phyloP scores from a whole-genome alignment of 2,329 filamentous ascomycete genomes.

The Aureobasidium uvarum region DNA sequence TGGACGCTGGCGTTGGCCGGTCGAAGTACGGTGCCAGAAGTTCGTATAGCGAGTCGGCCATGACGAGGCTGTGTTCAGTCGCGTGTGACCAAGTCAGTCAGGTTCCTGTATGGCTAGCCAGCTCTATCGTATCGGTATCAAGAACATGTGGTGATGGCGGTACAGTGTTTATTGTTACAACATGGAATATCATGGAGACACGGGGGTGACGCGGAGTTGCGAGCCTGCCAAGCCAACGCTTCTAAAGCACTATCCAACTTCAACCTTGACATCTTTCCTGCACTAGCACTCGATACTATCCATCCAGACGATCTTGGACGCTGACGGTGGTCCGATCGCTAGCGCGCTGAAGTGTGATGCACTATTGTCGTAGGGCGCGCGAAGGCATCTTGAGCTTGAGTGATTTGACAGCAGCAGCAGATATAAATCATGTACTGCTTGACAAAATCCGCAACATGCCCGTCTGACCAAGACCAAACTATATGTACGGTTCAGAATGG shows the following conservation, averaged over 20 bases:
- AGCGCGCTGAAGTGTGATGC: neutral
- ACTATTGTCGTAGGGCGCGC: too few relatives aligned
- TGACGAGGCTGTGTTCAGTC: neutral
- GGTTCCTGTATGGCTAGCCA: neutral
- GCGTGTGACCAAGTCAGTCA: neutral
- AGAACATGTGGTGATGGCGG: neutral
- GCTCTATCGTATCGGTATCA: neutral
- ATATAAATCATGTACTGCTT: neutral
- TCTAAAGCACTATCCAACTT: neutral
- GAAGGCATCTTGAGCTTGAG: neutral
- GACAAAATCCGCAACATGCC: too few relatives aligned
- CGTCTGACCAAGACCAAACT: neutral
- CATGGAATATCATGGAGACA: neutral
- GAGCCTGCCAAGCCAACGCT: conserved; percentile 19
- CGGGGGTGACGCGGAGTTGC: conserved; percentile 8
- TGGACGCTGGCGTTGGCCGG: conserved; percentile 32
- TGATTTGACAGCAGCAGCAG: neutral
- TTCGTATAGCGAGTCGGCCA: conserved; percentile 67
- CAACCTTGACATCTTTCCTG: neutral
- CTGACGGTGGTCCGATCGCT: too few relatives aligned
- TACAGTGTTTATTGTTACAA: neutral
- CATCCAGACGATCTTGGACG: neutral
- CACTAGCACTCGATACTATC: neutral
- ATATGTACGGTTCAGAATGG: neutral
- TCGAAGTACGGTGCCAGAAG: conserved; percentile 64